These are phyloP conservation scores for Cercospora zeae-maydis DNA, from an alignment of 2,329 filamentous ascomycete genomes.

Conservation along the genomic window DNA sequence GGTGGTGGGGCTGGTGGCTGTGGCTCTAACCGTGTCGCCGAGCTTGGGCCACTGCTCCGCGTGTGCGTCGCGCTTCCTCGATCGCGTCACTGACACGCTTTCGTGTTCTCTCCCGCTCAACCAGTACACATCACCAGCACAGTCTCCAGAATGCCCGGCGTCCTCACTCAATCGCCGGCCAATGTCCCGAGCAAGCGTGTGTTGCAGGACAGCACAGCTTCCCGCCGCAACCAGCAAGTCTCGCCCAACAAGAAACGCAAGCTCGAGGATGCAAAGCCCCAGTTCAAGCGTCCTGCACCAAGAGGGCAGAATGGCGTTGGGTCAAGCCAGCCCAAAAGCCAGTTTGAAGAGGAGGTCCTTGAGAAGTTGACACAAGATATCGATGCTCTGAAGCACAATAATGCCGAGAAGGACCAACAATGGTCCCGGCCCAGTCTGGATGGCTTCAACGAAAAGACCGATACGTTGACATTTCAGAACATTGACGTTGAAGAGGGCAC, in stretches of 20 bases:
- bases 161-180: slow-evolving; percentile 30
- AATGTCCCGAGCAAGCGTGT: slow-evolving; percentile 45
- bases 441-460: slow-evolving; percentile 59
- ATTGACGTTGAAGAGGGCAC: slow-evolving; percentile 93
- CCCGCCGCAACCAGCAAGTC: slow-evolving; percentile 45
- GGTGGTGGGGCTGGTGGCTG: neutral
- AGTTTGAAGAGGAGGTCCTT: slow-evolving; percentile 88
- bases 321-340: slow-evolving; percentile 80
- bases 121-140: slow-evolving; percentile 5
- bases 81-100: slow-evolving; percentile 7
- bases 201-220: slow-evolving; percentile 46
- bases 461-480: slow-evolving; percentile 84
- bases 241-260: slow-evolving; percentile 76
- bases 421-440: slow-evolving; percentile 69
- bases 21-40: neutral
- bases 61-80: neutral
- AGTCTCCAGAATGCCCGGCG: slow-evolving; percentile 33
- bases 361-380: slow-evolving; percentile 97
- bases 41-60: slow-evolving; percentile 3
- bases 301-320: slow-evolving; percentile 50
- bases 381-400: slow-evolving; percentile 75
- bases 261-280: slow-evolving; percentile 60
- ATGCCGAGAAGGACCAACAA: slow-evolving; percentile 87
- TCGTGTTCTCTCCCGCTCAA: neutral
- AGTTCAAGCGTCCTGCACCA: slow-evolving; percentile 57